Base-by-base conservation (phyloP, 192 early-diverging fungal species). In the Lunasporangiospora selenospora region DNA sequence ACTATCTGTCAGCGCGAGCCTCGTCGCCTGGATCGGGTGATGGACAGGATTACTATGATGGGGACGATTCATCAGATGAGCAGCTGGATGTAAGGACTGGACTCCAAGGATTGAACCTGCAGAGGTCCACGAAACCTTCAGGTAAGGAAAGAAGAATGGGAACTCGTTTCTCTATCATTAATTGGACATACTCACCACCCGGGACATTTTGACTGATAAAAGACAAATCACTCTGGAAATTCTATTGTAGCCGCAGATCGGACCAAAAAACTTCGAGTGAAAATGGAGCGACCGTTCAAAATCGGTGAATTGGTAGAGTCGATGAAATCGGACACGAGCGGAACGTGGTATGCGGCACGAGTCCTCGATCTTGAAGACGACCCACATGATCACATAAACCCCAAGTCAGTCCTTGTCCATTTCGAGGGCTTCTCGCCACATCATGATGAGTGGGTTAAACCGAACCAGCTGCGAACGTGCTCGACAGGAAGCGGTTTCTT, bases 371-470 rank as follows among this genome's bases (percentile, higher is more conserved):
- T 73, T 19, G 69, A 73, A 30, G 69, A 73, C 16, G 69, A 73
- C 34, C 69, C 69, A 23, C 69, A 73, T 24, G 61, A 73, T 31
- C 69, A 73, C 18, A 73, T 73, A 46, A 73, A 73, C 47, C 69
- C 69, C 29, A 73, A 73, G 32, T 73, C 69, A 0, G 76, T 80
- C 42, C 67, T 83, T 40, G 65, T 83, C 21, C 82, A 84, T 39
- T 84, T 77, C 62, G 82, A 84, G 57, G 82, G 82, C 0, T 84
- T 70, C 31, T 75, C 82, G 16, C 75, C 77, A 42, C 69, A 77
- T 27, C 79, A 81, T 31, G 82, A 78, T 43, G 77, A 81, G 38
- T 84, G 82, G 82, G 59, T 84, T 21, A 55, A 73, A 12, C 70
- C 75, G n/a, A 53, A 49, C 27, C 58, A 64, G 30, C 48, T 83